Evolutionary conservation across 108 stramenopile species (phyloP), one percentile per base, ranked within the genome.

Genomic region (Fistulifera solaris): DNA sequence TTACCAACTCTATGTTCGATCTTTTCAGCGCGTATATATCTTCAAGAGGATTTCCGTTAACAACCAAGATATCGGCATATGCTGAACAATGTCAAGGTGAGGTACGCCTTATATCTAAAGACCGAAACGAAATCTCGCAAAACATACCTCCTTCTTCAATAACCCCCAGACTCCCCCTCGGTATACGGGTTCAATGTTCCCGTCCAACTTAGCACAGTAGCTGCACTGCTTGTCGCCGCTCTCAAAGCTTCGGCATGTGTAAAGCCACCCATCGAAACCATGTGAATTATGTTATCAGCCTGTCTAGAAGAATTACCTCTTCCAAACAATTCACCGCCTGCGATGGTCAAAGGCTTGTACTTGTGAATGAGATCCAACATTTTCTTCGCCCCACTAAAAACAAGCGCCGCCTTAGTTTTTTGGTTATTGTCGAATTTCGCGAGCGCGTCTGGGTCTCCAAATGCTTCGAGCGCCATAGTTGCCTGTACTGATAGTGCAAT

Each of bases 231-330:
- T 21, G 44, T 45, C 5, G 44, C 44, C 4, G 19, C 21, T 21
- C 44, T 17, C 17, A 45, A 21, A 17, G 44, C 44, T 21, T 17
- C 21, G 44, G 44, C 44, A 17, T 17, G 21, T 5, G 17, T 21
- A 11, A 45, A 45, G 21, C 44, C 44, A 21, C 44, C 44, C 44
- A 45, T 21, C 19, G 44, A 21, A 17, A 45, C 44, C 44, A 45
- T 45, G 17, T 17, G 19, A 45, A 45, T 45, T 17, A 45, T 45
- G 11, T 45, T 45, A 11, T 17, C 44, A 11, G 44, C 17, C 44
- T 45, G 44, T 17, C 44, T 3, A 2, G 17, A 17, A 17, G 17
- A 21, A 45, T 45, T 45, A 21, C 44, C 44, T 45, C 21, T 45
- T 45, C 44, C 44, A 45, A 45, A 45, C 11, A 45, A 21, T 5